Conservation (phyloP, 179 eudicot species). For the Silene noctiflora region DNA sequence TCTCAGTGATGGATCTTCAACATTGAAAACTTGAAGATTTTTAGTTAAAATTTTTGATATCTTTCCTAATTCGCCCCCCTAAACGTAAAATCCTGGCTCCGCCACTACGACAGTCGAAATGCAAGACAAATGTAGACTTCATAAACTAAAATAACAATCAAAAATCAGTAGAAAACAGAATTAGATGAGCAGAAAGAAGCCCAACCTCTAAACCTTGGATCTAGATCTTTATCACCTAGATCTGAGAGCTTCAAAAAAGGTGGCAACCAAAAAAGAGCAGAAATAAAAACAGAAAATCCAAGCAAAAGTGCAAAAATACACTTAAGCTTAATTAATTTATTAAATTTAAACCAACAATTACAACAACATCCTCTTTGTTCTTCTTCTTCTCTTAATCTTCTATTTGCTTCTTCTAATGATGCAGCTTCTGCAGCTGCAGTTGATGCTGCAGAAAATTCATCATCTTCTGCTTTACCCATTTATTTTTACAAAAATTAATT, state of each 20-base stretch:
- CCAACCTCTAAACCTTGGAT: conserved; percentile 54
- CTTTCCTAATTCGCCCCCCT: no score
- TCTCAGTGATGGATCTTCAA: neutral
- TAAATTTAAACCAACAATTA: conserved; percentile 22
- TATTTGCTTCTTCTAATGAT: conserved; percentile 23
- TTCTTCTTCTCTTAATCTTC: conserved; percentile 5
- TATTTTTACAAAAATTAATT: conserved; percentile 14
- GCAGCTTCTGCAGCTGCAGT: conserved; percentile 26
- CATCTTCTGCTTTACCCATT: conserved; percentile 70
- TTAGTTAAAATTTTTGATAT: no score
- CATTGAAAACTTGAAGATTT: neutral
- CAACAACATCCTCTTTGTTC: conserved; percentile 23
- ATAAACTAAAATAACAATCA: neutral
- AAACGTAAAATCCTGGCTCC: no score
- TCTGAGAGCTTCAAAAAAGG: conserved; percentile 56
- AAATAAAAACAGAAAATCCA: conserved; percentile 57
- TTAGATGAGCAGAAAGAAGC: neutral
- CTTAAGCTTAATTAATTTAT: conserved; percentile 41
- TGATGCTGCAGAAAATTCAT: conserved; percentile 40
- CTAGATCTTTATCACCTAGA: conserved; percentile 67
- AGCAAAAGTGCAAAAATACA: conserved; percentile 63
- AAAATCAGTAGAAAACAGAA: neutral
- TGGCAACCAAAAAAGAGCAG: conserved; percentile 82
- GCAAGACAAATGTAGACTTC: conserved; percentile 5
- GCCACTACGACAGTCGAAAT: neutral